Evolutionary conservation across 768 basidiomycete genomes (phyloP), one percentile per base, ranked within the genome.

Genomic region (Termitomyces sp.): DNA sequence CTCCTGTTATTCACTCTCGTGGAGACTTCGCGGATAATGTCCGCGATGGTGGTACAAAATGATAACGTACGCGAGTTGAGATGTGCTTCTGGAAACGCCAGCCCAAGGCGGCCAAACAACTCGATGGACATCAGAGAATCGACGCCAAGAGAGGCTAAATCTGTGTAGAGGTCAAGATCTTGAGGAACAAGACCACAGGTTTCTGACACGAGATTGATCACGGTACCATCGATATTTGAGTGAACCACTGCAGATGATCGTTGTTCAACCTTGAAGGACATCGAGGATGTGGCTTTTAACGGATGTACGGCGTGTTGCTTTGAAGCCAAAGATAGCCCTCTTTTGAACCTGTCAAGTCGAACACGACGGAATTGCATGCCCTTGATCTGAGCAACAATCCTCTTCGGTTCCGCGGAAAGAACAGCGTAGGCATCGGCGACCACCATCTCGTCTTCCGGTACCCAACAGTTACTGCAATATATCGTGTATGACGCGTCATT

Each of bases 71-170:
- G 66, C 11, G 73, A 50, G 57, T 71, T 68, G 44, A 78, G 70
- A 20, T 70, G 64, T 32, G 67, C 64, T 4, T 62, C 64, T 2
- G 77, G 76, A 64, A 79, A 81, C 0, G 67, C 58, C 7, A 53
- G 62, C n/a, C 72, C 72, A 16, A 85, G 69, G 36, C 72, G 74
- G 7, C 71, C 69, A 18, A 73, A 69, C 8, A 86, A 72, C 68
- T 90, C 88, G 58, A 88, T 85, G 22, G 83, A 81, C 71, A 82
- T 84, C 61, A 90, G 70, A 1, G 88, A 89, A 65, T 89, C 86
- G 53, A 89, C 74, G 1, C 89, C 88, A 9, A 90, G 78, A 4
- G 77, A 71, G 12, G 75, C 76, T 18, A 91, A 71, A 52, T 85
- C 80, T 0, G 70, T 69, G 33, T 78, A 71, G 40, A 78, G 44